Base-by-base conservation (phyloP, 2,329 filamentous ascomycete species). In the Fusarium marasasianum region DNA sequence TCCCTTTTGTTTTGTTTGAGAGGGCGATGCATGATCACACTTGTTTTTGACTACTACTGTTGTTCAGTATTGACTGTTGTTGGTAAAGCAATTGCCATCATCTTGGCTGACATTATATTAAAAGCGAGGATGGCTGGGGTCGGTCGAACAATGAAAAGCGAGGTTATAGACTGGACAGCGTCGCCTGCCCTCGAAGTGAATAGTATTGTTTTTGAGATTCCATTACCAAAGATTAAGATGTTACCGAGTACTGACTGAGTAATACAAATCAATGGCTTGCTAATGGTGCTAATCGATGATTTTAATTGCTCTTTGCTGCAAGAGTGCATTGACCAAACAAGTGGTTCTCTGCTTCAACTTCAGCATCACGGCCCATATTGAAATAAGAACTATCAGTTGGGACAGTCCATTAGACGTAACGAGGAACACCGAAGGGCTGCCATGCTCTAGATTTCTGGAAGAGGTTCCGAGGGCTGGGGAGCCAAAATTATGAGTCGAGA, bases 101-200 rank as follows among this genome's bases (percentile, higher is more conserved):
- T 44, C 37, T 14, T n/a, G 35, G 40, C 47, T 64, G 56, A 54
- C 59, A 59, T 60, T 43, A 63, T 62, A 73, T 38, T 47, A 73
- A 72, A 73, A 76, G 68, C 47, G 38, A 74, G 45, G 61, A 55
- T 56, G 75, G 60, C 64, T 54, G 66, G 74, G 61, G 67, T 77
- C 65, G 66, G 54, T 63, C 43, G 55, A 74, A 68, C n/a, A 66
- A 62, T 60, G 61, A 74, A 75, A 76, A 73, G 63, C 44, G 51
- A 75, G 66, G 66, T 70, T 59, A 71, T 76, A 76, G 76, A 78
- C 63, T 69, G 59, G 66, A 72, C 54, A 67, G 69, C 53, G 33
- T 67, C 31, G 62, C 50, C 35, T 76, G 63, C 57, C 56, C 47
- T 48, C 48, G 33, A 53, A 62, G 40, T 45, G 60, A 66, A 50